A percentile compares a stretch with the other conserved stretches of the same genome.
Conservation (phyloP, 371 early-diverging fungal species). For the Umbelopsis sp. region DNA sequence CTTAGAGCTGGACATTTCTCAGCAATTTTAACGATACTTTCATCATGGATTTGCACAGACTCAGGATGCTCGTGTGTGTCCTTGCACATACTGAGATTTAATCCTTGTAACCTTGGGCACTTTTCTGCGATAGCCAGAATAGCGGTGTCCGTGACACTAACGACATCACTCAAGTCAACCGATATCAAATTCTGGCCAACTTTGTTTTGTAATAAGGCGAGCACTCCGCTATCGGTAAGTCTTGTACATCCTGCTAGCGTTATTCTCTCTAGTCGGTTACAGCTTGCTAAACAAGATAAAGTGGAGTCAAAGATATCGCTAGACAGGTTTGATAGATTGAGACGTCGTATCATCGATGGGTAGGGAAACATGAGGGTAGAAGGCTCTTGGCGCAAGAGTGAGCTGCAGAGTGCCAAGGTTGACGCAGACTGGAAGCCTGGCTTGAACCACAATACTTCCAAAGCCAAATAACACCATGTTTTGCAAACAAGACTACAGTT, state of each 20-base stretch:
- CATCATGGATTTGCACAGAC: slow-evolving; percentile 39
- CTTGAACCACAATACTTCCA: slow-evolving; percentile 57
- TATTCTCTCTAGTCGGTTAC: slow-evolving; percentile 63
- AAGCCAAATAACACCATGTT: slow-evolving; percentile 50
- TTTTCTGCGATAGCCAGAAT: slow-evolving; percentile 39
- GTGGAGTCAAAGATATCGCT: slow-evolving; percentile 46
- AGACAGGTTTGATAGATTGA: slow-evolving; percentile 61
- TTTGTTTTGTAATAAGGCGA: slow-evolving; percentile 36
- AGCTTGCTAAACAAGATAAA: slow-evolving; percentile 41
- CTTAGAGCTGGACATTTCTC: slow-evolving; percentile 38
- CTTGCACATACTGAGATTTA: slow-evolving; percentile 47
- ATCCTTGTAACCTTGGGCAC: slow-evolving; percentile 46
- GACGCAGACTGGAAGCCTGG: slow-evolving; percentile 39
- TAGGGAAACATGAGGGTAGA: slow-evolving; percentile 47
- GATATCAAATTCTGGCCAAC: slow-evolving; percentile 37
- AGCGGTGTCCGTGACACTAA: slow-evolving; percentile 37
- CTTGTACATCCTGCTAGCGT: slow-evolving; percentile 57
- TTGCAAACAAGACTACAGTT: slow-evolving; percentile 48
- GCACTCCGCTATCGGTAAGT: slow-evolving; percentile 50
- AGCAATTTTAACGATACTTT: slow-evolving; percentile 42
- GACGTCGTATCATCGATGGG: slow-evolving; percentile 57
- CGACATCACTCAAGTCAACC: slow-evolving; percentile 49
- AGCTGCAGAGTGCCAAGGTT: slow-evolving; percentile 34
- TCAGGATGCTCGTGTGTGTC: slow-evolving; percentile 27
- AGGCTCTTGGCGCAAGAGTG: slow-evolving; percentile 25